These are phyloP conservation scores for Panicum virgatum DNA, from an alignment of 202 grass and related monocot genomes.

Conservation along the genomic window DNA sequence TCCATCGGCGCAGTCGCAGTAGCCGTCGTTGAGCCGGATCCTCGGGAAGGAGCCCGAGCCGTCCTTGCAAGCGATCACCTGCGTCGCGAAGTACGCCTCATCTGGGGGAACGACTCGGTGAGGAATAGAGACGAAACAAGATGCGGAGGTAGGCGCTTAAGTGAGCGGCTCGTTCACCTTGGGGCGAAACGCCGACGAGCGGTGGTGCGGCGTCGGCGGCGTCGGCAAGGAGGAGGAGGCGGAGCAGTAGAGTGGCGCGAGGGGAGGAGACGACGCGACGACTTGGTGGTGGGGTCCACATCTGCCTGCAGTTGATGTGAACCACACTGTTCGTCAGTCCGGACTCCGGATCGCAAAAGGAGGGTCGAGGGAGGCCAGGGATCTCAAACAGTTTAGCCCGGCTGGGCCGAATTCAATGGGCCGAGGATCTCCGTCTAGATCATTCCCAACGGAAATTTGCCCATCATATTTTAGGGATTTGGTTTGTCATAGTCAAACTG, in stretches of 20 bases:
- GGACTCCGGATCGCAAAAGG: background rate
- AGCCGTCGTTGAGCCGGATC: slow-evolving; percentile 77
- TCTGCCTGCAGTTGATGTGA: slow-evolving; percentile 36
- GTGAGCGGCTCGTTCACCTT: slow-evolving; percentile 37
- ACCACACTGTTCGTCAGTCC: background rate
- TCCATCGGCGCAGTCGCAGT: slow-evolving; percentile 84
- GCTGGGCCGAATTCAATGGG: background rate
- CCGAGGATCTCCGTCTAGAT: background rate
- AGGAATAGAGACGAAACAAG: slow-evolving; percentile 18
- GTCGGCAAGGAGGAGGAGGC: slow-evolving; percentile 39
- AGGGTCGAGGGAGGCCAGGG: too few species aligned
- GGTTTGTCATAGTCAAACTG: too few species aligned
- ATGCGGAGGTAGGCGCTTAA: background rate
- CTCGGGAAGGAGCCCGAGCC: slow-evolving; percentile 71
- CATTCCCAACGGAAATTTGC: background rate
- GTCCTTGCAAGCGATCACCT: slow-evolving; percentile 81
- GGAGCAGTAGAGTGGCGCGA: slow-evolving; percentile 52
- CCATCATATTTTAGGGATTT: too few species aligned
- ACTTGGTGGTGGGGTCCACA: slow-evolving; percentile 28
- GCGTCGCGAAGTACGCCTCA: slow-evolving; percentile 65
- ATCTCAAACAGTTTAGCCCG: background rate
- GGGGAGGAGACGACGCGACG: slow-evolving; percentile 42
- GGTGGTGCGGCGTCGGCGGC: slow-evolving; percentile 23
- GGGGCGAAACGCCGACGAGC: slow-evolving; percentile 62
- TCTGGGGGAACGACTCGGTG: slow-evolving; percentile 50